Evolutionary conservation across 371 early-diverging fungal species (phyloP), one percentile per base, ranked within the genome.

Genomic region (Encephalitozoon cuniculi): DNA sequence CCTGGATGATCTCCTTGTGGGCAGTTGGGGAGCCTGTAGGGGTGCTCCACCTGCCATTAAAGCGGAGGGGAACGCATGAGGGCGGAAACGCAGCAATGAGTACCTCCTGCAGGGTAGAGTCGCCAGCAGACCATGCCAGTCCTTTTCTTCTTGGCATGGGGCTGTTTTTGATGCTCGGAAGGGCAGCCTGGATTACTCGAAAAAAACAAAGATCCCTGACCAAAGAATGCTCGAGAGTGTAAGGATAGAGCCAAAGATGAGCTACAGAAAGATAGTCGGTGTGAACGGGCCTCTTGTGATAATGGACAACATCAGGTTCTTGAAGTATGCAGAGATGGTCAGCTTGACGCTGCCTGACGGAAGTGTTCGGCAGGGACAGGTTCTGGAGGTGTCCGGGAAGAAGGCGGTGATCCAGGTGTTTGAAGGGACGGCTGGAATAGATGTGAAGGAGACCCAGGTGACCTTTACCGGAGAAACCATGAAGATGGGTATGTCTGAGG

Each of bases 271-370:
- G 49, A 95, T 99, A 34, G 88, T 93, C 37, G 96, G 98, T 83
- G 96, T 99, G 55, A 99, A 97, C 85, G 99, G 99, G 41, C 99
- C 99, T 41, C 87, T 99, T 80, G 96, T 99, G 52, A 94, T 97
- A 85, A 87, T 99, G 73, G 97, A 99, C 83, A 92, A 95, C 83
- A 93, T 99, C 83, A 94, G 94, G 89, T 66, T 79, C 83, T 92
- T 97, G 76, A 94, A 93, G 86, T 97, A 92, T 86, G 89, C 91
- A 26, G 99, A 99, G 87, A 99, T 99, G 81, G 98, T 97, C 28
- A 89, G 91, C 72, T 85, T 99, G 59, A 97, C 96, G 12, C 89
- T 99, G 40, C 92, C 96, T 26, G 96, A 99, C 84, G 96, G 96
- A 37, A 87, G 91, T 63, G 89, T 89, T 79, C 91, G 97, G 80